Base-by-base conservation (phyloP, 345 rosid genomes). In the Rhizophora apiculata region DNA sequence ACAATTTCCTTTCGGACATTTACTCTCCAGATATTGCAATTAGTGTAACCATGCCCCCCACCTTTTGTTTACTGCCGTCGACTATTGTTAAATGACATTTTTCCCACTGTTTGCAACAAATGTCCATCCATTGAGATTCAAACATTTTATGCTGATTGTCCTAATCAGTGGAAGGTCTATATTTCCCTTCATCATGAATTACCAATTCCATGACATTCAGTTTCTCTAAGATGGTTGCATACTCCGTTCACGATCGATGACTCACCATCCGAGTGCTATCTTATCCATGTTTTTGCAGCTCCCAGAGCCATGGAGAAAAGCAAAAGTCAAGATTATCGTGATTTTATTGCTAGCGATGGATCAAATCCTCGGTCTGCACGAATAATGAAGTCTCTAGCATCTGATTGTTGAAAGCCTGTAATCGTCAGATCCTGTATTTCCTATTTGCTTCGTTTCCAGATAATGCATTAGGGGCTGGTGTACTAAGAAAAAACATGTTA, bases 281-380 rank as follows among this genome's bases (percentile, higher is more conserved):
- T 8, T 31, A 60, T 75, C 34, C 9, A 18, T 52, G 26, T 77
- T 61, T 36, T 65, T 56, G 72, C 86, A 88, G 93, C 93, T 55
- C 93, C 93, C 63, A 86, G 81, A 76, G 85, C 86, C 65, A 83
- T 80, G 85, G 93, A 86, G 83, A 88, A 88, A 70, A 74, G 89
- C 78, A 83, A 79, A 68, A 83, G 76, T 71, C 72, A 76, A 26
- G 74, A 73, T 74, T 84, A 84, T 59, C 64, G 2, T 56, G 73
- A 30, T 53, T n/a, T 43, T 26, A 24, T 32, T 27, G 2, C 53
- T 39, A 18, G 22, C 1, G 3, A 55, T 58, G 74, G 67, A 20
- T 29, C 58, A 39, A 58, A 68, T 59, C 46, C 18, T 61, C 58
- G 19, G 19, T 0, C 13, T 7, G 55, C 62, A 21, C 52, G 39